Conservation (phyloP, 257 asterid genomes). For the Primulina huaijiensis region DNA sequence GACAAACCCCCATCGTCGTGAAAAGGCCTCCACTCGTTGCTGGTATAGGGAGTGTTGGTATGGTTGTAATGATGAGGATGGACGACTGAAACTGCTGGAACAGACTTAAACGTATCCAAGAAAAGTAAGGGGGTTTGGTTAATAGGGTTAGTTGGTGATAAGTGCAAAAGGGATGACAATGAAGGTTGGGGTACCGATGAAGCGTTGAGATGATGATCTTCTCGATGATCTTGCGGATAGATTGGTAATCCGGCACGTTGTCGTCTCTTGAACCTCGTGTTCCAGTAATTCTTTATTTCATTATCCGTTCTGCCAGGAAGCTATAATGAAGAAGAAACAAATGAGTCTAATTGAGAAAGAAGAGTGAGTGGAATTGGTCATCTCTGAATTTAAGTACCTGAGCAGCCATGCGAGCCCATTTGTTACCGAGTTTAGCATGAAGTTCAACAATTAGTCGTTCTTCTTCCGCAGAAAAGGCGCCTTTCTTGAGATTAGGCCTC, state of each 20-base stretch:
- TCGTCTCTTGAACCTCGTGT: constrained; percentile 64
- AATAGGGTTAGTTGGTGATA: constrained; percentile 4
- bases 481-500: constrained; percentile 58
- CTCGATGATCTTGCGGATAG: constrained; percentile 43
- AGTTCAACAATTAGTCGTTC: constrained; percentile 49
- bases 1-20: constrained; percentile 33
- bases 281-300: constrained; percentile 75
- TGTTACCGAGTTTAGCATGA: constrained; percentile 50
- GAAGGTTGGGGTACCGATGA: constrained; percentile 20
- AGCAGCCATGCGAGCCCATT: constrained; percentile 63
- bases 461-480: constrained; percentile 47
- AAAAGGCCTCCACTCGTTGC: constrained; percentile 26
- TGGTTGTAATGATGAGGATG: background rate
- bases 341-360: background rate
- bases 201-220: constrained; percentile 14
- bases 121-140: constrained; percentile 27
- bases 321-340: constrained; percentile 25
- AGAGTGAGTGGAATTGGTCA: background rate
- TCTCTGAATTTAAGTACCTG: constrained; percentile 28
- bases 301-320: constrained; percentile 74
- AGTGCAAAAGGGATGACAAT: constrained; percentile 29
- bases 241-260: constrained; percentile 63
- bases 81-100: constrained; percentile 13
- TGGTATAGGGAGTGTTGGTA: constrained; percentile 12
- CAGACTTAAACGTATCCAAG: constrained; percentile 24